Evolutionary conservation across 176 grass and related monocot genomes (phyloP).

Genomic region (Guadua angustifolia): DNA sequence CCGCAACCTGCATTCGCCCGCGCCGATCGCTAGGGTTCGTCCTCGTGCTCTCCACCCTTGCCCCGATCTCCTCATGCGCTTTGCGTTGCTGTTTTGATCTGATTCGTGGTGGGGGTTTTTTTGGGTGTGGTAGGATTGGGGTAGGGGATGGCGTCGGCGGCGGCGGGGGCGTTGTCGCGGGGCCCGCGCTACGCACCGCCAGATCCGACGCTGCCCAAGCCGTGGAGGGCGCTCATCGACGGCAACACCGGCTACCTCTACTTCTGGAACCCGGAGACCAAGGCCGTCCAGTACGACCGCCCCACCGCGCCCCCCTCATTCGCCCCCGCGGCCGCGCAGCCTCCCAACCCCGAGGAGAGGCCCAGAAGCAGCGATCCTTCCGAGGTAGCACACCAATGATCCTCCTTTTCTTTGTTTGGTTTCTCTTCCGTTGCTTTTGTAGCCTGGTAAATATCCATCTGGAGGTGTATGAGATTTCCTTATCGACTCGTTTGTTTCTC

Average conservation of each 20-base stretch:
- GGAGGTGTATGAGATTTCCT: neutral
- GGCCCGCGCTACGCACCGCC: constrained; percentile 65
- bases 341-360: constrained; percentile 34
- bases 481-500: neutral
- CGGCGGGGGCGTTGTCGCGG: neutral
- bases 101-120: neutral
- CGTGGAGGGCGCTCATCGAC: constrained; percentile 86
- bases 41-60: neutral
- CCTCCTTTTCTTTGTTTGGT: neutral
- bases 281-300: constrained; percentile 70
- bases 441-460: neutral
- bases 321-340: neutral
- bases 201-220: constrained; percentile 77
- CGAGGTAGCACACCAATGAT: constrained; percentile 29
- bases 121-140: constrained; percentile 22
- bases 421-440: neutral
- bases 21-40: constrained; percentile 27
- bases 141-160: constrained; percentile 31
- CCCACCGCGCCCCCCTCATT: constrained; percentile 13
- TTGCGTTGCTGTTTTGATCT: constrained; percentile 37
- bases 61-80: neutral
- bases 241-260: constrained; percentile 79
- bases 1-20: constrained; percentile 31
- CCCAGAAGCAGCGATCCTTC: constrained; percentile 17
- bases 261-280: constrained; percentile 95